These are phyloP conservation scores for Penicillium sp. DNA, from an alignment of 2,329 filamentous ascomycete genomes.

Conservation along the genomic window DNA sequence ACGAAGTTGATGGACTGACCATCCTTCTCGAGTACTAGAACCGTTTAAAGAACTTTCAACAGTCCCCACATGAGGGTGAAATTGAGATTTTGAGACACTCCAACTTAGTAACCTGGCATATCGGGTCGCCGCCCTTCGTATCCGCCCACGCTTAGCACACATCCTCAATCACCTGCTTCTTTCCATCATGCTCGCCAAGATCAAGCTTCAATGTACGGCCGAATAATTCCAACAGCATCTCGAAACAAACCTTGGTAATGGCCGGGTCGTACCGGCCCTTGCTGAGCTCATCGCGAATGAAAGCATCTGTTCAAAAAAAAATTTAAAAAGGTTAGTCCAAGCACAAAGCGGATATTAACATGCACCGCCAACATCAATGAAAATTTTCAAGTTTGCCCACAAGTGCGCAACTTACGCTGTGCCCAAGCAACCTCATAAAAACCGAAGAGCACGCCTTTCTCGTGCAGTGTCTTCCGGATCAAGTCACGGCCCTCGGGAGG, in stretches of 20 bases:
- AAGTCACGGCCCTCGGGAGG: slow-evolving; percentile 74
- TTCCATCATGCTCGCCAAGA: slow-evolving; percentile 62
- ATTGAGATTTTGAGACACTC: too few species aligned
- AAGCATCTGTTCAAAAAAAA: slow-evolving; percentile 56
- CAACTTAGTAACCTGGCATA: too few species aligned
- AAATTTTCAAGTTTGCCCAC: background rate
- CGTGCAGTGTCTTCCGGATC: slow-evolving; percentile 74
- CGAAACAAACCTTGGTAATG: slow-evolving; percentile 80
- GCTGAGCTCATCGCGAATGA: slow-evolving; percentile 85
- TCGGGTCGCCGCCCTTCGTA: too few species aligned
- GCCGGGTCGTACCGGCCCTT: slow-evolving; percentile 93
- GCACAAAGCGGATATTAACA: too few species aligned
- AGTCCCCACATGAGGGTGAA: too few species aligned
- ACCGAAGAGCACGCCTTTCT: slow-evolving; percentile 65
- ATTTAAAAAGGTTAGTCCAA: too few species aligned
- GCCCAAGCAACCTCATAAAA: slow-evolving; percentile 92
- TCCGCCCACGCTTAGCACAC: slow-evolving; percentile 50
- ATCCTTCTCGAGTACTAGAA: too few species aligned
- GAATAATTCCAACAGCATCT: slow-evolving; percentile 83
- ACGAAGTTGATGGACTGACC: too few species aligned
- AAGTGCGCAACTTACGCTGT: slow-evolving; percentile 54
- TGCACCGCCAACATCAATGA: background rate
- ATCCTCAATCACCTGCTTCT: slow-evolving; percentile 60
- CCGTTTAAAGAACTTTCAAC: too few species aligned
- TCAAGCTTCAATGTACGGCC: slow-evolving; percentile 71